Conservation (phyloP, 2,329 filamentous ascomycete species). For the Microdochium bolleyi region DNA sequence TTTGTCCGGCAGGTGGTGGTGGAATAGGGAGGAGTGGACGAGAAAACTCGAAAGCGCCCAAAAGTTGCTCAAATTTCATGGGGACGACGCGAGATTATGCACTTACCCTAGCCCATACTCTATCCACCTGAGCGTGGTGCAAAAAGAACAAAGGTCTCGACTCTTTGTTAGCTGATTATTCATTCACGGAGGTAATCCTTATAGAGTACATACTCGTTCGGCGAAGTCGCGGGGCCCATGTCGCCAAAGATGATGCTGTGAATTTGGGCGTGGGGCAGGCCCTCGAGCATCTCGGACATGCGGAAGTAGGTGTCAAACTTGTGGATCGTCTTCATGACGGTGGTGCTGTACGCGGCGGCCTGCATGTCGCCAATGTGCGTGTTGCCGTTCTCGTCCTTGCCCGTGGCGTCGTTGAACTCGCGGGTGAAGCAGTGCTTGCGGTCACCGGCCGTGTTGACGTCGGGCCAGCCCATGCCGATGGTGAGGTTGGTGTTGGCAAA, state of each 20-base stretch:
- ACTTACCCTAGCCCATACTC: background rate
- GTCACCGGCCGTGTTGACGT: conserved; percentile 36
- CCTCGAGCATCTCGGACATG: conserved; percentile 25
- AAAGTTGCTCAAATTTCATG: conserved; percentile 5
- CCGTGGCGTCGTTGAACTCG: conserved; percentile 15
- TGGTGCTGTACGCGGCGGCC: conserved; percentile 21
- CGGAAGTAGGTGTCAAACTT: conserved; percentile 24
- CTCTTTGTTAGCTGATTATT: background rate
- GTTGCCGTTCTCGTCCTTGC: conserved; percentile 8
- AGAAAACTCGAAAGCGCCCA: conserved; percentile 17
- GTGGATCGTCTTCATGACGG: conserved; percentile 17
- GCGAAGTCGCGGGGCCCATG: conserved; percentile 29
- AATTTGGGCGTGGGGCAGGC: conserved; percentile 21
- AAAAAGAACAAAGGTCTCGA: conserved; percentile 17
- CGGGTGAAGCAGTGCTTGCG: conserved; percentile 32
- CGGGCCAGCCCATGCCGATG: conserved; percentile 47
- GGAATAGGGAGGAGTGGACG: conserved; percentile 1
- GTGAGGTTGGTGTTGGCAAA: conserved; percentile 22
- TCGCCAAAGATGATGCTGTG: conserved; percentile 28
- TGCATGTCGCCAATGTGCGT: conserved; percentile 26
- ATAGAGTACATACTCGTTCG: conserved; percentile 11
- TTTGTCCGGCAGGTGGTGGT: background rate
- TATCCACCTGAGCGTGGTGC: conserved; percentile 19
- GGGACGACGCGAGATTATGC: background rate
- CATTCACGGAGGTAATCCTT: background rate